phyloP scores from a whole-genome alignment of 163 green algal genomes.

The Chlamydomonas reinhardtii region DNA sequence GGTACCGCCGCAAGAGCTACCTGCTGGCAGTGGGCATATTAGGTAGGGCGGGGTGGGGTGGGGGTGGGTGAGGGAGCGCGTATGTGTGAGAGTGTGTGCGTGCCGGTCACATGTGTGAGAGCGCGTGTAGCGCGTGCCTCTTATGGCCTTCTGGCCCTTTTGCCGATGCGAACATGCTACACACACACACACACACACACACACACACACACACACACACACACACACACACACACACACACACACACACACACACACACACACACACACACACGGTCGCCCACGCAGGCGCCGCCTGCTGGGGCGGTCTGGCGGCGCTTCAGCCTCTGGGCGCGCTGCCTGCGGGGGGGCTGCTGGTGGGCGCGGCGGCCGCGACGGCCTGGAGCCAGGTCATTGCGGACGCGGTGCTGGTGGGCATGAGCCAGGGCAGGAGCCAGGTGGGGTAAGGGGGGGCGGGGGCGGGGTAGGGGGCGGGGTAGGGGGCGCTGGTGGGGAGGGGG shows the following conservation, averaged over 20 bases:
- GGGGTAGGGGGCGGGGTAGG: not conserved
- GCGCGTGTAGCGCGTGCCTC: too few relatives aligned
- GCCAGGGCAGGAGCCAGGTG: not conserved
- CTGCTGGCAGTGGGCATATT: not conserved
- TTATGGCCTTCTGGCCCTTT: too few relatives aligned
- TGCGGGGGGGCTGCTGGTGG: not conserved
- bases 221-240: too few relatives aligned
- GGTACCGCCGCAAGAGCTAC: conserved; percentile 20
- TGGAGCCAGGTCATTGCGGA: conserved; percentile 28
- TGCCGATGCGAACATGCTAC: too few relatives aligned
- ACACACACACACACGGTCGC: too few relatives aligned
- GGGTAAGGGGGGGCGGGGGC: not conserved
- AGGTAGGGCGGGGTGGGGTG: too few relatives aligned
- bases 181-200: too few relatives aligned
- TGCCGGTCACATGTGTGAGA: too few relatives aligned
- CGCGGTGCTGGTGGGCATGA: conserved; percentile 23
- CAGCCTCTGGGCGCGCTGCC: not conserved
- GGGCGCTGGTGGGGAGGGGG: too few relatives aligned
- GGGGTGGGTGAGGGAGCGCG: not conserved
- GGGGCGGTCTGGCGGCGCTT: not conserved
- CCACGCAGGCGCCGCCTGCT: not conserved
- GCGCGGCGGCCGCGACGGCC: not conserved
- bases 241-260: too few relatives aligned
- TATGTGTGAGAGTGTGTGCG: too few relatives aligned
- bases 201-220: too few relatives aligned